Conservation (phyloP, 2,329 filamentous ascomycete genomes). For the Diplodia mutila region DNA sequence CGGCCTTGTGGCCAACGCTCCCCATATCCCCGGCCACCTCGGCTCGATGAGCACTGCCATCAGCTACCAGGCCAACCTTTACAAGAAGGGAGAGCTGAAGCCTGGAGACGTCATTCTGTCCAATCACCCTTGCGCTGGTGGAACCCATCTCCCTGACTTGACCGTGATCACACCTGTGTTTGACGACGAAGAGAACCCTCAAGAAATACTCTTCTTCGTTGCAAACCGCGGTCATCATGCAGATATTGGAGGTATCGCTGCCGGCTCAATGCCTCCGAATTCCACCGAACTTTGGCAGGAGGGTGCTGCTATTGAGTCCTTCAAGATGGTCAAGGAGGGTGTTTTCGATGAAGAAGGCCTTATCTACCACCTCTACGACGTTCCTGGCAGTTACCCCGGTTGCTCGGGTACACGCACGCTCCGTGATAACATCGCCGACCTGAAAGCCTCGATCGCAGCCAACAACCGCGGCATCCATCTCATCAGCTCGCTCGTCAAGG, state of each 20-base stretch:
- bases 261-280: slow-evolving; percentile 42
- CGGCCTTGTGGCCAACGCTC: slow-evolving; percentile 35
- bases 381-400: slow-evolving; percentile 37
- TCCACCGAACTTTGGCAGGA: slow-evolving; percentile 54
- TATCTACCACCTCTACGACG: slow-evolving; percentile 35
- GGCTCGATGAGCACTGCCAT: slow-evolving; percentile 35
- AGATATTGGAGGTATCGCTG: slow-evolving; percentile 37
- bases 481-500: slow-evolving; percentile 43
- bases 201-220: slow-evolving; percentile 34
- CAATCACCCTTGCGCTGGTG: slow-evolving; percentile 37
- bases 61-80: slow-evolving; percentile 33
- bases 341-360: slow-evolving; percentile 43
- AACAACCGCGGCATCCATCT: slow-evolving; percentile 42
- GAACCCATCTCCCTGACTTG: slow-evolving; percentile 38
- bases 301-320: slow-evolving; percentile 52
- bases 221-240: slow-evolving; percentile 37
- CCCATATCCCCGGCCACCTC: slow-evolving; percentile 36
- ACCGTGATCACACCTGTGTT: slow-evolving; percentile 37
- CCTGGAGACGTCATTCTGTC: slow-evolving; percentile 36
- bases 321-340: slow-evolving; percentile 42
- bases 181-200: slow-evolving; percentile 28
- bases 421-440: slow-evolving; percentile 42
- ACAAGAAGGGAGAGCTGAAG: slow-evolving; percentile 30
- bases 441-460: slow-evolving; percentile 41
- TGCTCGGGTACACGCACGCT: slow-evolving; percentile 40